Evolutionary conservation across 371 early-diverging fungal species (phyloP).

Genomic region (Rhizomucor pusillus): DNA sequence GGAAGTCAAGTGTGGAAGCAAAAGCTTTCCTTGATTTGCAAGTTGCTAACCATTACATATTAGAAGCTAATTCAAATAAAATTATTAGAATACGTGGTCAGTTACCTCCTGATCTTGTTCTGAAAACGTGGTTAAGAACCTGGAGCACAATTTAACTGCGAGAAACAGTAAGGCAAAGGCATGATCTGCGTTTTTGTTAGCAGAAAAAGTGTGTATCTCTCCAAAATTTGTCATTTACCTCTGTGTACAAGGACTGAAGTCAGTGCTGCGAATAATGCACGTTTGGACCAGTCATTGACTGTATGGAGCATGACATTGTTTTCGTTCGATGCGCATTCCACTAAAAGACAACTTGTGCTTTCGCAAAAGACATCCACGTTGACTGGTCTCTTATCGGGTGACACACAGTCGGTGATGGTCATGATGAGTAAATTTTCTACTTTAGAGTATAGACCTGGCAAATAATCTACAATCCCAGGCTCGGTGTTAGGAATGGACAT

Average conservation of each 20-base stretch:
- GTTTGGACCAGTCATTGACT: conserved; percentile 16
- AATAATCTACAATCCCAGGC: conserved; percentile 1
- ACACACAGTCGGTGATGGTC: conserved; percentile 27
- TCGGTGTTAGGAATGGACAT: too few relatives aligned
- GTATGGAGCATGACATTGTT: neutral
- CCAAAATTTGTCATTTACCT: conserved; percentile 10
- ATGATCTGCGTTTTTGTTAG: conserved; percentile 12
- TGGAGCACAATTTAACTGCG: too few relatives aligned
- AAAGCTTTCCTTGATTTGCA: conserved; percentile 9
- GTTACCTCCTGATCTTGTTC: too few relatives aligned
- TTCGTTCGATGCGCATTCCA: conserved; percentile 4
- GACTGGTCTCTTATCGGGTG: conserved; percentile 3
- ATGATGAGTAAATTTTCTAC: conserved; percentile 24
- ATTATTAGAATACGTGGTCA: too few relatives aligned
- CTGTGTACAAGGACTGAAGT: conserved; percentile 33
- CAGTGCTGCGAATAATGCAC: conserved; percentile 23
- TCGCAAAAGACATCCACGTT: conserved; percentile 28
- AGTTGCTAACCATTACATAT: conserved; percentile 7
- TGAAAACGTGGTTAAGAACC: too few relatives aligned
- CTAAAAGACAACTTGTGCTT: conserved; percentile 20
- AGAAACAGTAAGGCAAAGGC: neutral
- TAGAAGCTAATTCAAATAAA: too few relatives aligned
- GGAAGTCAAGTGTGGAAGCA: conserved; percentile 14
- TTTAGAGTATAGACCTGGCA: conserved; percentile 15
- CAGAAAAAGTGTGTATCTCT: conserved; percentile 8